Conservation (phyloP, 1,284 basidiomycete genomes). For the Microbotryomycetes sp. region DNA sequence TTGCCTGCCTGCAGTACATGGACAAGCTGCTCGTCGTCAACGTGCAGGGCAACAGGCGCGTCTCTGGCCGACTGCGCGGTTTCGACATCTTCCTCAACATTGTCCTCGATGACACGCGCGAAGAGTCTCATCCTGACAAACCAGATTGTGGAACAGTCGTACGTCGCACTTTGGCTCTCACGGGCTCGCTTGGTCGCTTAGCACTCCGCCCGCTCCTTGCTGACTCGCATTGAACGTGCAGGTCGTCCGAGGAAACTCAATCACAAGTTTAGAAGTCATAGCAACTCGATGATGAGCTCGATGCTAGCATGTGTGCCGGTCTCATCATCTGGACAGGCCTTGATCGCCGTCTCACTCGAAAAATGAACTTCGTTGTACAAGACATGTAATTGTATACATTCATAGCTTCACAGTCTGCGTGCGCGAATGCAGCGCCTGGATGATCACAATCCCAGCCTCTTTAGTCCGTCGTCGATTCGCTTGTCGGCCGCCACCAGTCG, state of each 20-base stretch:
- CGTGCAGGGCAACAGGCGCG: conserved; percentile 91
- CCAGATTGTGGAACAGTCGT: conserved; percentile 84
- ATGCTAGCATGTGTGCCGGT: too few relatives aligned
- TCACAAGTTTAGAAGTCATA: conserved; percentile 72
- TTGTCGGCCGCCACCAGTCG: too few relatives aligned
- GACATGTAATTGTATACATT: too few relatives aligned
- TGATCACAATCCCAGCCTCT: too few relatives aligned
- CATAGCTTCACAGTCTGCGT: too few relatives aligned
- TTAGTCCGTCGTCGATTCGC: too few relatives aligned
- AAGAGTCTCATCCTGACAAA: conserved; percentile 72
- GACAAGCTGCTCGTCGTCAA: conserved; percentile 95
- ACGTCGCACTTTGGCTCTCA: conserved; percentile 41
- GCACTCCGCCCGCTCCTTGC: background rate
- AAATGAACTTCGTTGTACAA: too few relatives aligned
- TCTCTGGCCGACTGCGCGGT: conserved; percentile 89
- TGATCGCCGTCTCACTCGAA: too few relatives aligned
- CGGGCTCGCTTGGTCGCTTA: background rate
- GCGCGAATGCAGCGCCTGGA: too few relatives aligned
- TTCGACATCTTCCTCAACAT: conserved; percentile 99
- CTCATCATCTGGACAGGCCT: too few relatives aligned
- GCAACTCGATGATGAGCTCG: conserved; percentile 10
- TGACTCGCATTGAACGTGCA: conserved; percentile 39
- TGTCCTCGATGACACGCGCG: conserved; percentile 89
- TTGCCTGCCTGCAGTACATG: conserved; percentile 65
- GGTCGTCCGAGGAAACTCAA: conserved; percentile 93